These are phyloP conservation scores for Sphaerulina populicola DNA, from an alignment of 2,329 filamentous ascomycete genomes.

Conservation along the genomic window DNA sequence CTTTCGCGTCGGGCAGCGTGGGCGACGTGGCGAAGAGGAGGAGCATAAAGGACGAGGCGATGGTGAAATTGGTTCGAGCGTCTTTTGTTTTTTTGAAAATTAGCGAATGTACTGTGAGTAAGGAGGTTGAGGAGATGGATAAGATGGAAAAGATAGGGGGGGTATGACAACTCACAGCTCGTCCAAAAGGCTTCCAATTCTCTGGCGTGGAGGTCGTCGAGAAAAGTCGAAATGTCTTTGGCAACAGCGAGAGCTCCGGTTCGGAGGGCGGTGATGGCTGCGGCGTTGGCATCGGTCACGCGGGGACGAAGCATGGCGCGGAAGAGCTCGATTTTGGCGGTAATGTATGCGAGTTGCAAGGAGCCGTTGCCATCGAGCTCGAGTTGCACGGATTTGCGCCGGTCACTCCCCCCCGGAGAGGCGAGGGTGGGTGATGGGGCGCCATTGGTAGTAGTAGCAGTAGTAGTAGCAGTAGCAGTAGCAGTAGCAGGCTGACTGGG, in stretches of 20 bases:
- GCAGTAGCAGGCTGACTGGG: slow-evolving; percentile 6
- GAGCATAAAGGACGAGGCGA: slow-evolving; percentile 31
- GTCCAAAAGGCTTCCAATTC: slow-evolving; percentile 33
- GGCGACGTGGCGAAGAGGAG: slow-evolving; percentile 31
- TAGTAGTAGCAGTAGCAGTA: too few relatives aligned
- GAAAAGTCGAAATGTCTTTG: slow-evolving; percentile 28
- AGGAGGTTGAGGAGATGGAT: too few relatives aligned
- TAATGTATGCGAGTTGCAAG: slow-evolving; percentile 46
- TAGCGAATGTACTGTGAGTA: not conserved
- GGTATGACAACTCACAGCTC: slow-evolving; percentile 25
- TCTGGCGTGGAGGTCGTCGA: slow-evolving; percentile 26
- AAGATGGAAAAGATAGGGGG: not conserved
- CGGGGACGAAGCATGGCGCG: slow-evolving; percentile 43
- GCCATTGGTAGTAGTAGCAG: not conserved
- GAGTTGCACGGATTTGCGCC: slow-evolving; percentile 26
- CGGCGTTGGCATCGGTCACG: slow-evolving; percentile 24
- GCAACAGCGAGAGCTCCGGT: slow-evolving; percentile 29
- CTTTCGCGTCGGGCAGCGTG: slow-evolving; percentile 25
- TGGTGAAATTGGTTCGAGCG: slow-evolving; percentile 32
- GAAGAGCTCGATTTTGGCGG: slow-evolving; percentile 46
- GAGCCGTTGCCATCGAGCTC: slow-evolving; percentile 42
- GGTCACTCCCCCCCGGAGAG: slow-evolving; percentile 17
- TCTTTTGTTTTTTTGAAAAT: slow-evolving; percentile 15
- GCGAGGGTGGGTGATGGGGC: slow-evolving; percentile 7
- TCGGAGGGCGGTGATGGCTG: slow-evolving; percentile 28